phyloP scores from a whole-genome alignment of 495 filamentous ascomycete species.

The Aspergillus incahuasiensis region DNA sequence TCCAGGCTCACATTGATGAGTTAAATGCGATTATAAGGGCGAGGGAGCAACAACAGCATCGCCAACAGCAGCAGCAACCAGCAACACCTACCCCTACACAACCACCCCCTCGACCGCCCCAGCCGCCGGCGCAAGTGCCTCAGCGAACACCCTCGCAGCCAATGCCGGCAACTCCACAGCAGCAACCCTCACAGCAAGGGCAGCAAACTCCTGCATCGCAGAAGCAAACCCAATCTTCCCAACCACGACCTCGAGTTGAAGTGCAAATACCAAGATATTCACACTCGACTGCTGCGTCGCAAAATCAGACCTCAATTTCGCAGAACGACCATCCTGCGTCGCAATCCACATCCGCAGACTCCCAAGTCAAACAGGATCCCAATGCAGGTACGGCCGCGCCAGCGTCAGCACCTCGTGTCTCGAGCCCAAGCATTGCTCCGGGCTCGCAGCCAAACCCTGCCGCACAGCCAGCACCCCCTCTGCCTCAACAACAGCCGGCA shows the following conservation, averaged over 20 bases:
- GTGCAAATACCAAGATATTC: conserved; percentile 24
- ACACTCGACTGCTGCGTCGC: conserved; percentile 26
- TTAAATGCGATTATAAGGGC: conserved; percentile 61
- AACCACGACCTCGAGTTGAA: conserved; percentile 24
- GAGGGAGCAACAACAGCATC: conserved; percentile 38
- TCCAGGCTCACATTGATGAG: conserved; percentile 90
- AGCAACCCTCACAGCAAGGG: conserved; percentile 11
- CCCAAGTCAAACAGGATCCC: conserved; percentile 36
- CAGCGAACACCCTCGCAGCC: conserved; percentile 10
- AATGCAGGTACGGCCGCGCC: conserved; percentile 11
- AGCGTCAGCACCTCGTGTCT: conserved; percentile 15
- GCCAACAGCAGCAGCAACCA: conserved; percentile 21
- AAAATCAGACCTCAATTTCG: conserved; percentile 18
- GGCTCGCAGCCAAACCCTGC: conserved; percentile 25
- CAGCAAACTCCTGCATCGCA: conserved; percentile 18
- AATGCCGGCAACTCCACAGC: conserved; percentile 7
- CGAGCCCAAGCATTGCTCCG: conserved; percentile 23
- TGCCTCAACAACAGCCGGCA: conserved; percentile 20
- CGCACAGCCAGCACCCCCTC: conserved; percentile 17
- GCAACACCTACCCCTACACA: conserved; percentile 11
- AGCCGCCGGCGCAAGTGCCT: conserved; percentile 7
- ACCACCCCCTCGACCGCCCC: conserved; percentile 8
- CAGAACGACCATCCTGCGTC: conserved; percentile 20
- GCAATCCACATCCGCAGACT: conserved; percentile 15
- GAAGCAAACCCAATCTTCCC: conserved; percentile 17